These are phyloP conservation scores for Ceratocystis variospora DNA, from an alignment of 2,329 filamentous ascomycete genomes.

Conservation along the genomic window DNA sequence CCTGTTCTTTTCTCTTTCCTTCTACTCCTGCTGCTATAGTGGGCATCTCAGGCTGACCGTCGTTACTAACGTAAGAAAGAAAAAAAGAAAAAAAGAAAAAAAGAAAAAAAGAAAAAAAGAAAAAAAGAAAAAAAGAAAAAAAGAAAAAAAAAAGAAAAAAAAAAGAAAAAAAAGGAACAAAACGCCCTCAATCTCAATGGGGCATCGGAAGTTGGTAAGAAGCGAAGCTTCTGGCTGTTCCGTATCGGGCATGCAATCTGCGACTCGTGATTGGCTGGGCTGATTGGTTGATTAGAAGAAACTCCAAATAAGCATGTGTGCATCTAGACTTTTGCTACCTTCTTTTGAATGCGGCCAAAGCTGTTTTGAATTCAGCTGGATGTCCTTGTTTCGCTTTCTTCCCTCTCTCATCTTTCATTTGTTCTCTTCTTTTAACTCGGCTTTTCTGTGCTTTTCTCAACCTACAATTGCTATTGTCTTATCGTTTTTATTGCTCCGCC, in stretches of 20 bases:
- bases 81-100: background rate
- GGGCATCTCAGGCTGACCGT: too few species aligned
- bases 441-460: background rate
- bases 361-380: background rate
- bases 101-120: background rate
- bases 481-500: background rate
- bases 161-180: background rate
- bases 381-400: conserved; percentile 12
- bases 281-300: conserved; percentile 1
- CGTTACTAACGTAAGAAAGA: background rate
- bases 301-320: conserved; percentile 15
- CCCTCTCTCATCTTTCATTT: conserved; percentile 9
- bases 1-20: too few species aligned
- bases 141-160: background rate
- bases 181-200: background rate
- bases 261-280: background rate
- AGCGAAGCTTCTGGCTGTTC: background rate
- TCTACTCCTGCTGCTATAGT: too few species aligned
- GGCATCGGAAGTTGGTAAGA: background rate
- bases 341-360: conserved; percentile 8
- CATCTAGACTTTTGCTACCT: conserved; percentile 18
- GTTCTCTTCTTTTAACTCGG: background rate
- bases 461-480: background rate
- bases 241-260: background rate
- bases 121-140: background rate